A percentile compares a stretch with the other conserved stretches of the same genome.
Evolutionary conservation across 2,329 filamentous ascomycete species (phyloP).

Genomic region (Aspergillus fumigatiaffinis): DNA sequence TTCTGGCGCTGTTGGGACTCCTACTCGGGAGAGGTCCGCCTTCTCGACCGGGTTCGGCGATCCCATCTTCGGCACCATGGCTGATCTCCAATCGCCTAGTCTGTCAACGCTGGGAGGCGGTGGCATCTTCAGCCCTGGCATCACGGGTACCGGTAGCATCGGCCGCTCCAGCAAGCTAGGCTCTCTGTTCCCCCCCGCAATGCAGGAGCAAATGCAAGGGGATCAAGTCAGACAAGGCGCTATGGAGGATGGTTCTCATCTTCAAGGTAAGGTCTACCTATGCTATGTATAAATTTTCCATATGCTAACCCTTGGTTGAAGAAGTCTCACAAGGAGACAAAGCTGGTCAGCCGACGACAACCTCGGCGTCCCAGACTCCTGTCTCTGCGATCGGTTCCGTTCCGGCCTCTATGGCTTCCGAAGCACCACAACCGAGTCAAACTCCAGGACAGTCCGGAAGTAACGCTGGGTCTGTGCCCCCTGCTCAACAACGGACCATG

Average conservation of each 20-base stretch:
- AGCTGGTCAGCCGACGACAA: slow-evolving; percentile 26
- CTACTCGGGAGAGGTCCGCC: slow-evolving; percentile 55
- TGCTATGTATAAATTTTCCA: neutral
- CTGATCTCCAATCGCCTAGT: slow-evolving; percentile 62
- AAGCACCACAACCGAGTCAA: slow-evolving; percentile 30
- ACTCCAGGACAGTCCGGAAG: slow-evolving; percentile 30
- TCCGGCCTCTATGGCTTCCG: slow-evolving; percentile 27
- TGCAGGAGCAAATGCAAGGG: slow-evolving; percentile 85
- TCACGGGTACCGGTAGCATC: slow-evolving; percentile 60
- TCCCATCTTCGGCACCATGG: slow-evolving; percentile 68
- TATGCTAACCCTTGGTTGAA: slow-evolving; percentile 3
- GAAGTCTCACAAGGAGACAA: slow-evolving; percentile 29
- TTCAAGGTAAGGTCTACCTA: slow-evolving; percentile 49
- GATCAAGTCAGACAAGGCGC: slow-evolving; percentile 58
- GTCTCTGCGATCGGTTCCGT: slow-evolving; percentile 34
- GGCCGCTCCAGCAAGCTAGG: slow-evolving; percentile 77
- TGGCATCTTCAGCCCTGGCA: slow-evolving; percentile 61
- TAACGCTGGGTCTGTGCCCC: slow-evolving; percentile 62
- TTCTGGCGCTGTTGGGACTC: slow-evolving; percentile 70
- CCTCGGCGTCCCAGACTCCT: slow-evolving; percentile 34
- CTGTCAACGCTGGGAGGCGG: slow-evolving; percentile 38
- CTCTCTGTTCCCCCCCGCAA: slow-evolving; percentile 78
- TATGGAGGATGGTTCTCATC: slow-evolving; percentile 55
- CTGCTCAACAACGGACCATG: slow-evolving; percentile 77
- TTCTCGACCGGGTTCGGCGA: slow-evolving; percentile 52